Percentiles rank a stretch among this genome's conserved stretches.
These are phyloP conservation scores for Penicillium atrosanguineum DNA, from an alignment of 495 filamentous ascomycete species.

Conservation along the genomic window DNA sequence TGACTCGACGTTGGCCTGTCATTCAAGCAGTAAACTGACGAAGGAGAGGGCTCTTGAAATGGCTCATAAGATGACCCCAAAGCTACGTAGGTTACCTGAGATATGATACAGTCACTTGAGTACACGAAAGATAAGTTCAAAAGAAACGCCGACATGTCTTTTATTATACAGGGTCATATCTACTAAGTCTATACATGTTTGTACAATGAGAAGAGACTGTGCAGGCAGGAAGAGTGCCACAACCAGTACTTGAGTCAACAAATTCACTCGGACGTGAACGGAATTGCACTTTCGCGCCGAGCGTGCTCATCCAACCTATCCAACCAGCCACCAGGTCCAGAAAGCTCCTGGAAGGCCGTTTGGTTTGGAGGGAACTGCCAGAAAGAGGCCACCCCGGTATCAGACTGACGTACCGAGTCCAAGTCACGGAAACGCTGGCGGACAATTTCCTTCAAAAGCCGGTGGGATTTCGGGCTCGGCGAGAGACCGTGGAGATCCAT, in stretches of 20 bases:
- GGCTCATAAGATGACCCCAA: no score
- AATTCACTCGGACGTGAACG: neutral
- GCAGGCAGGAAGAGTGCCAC: neutral
- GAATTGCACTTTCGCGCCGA: neutral
- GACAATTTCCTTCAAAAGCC: conserved; percentile 42
- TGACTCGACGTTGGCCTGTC: no score
- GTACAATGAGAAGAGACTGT: neutral
- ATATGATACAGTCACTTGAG: no score
- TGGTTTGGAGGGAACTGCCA: conserved; percentile 41
- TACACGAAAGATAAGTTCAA: neutral
- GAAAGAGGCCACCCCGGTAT: conserved; percentile 21
- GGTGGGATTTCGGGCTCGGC: conserved; percentile 54
- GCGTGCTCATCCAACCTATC: conserved; percentile 15
- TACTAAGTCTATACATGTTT: neutral
- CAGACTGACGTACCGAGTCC: conserved; percentile 2
- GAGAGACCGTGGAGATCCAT: conserved; percentile 73
- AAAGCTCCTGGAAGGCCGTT: conserved; percentile 29
- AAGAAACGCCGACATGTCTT: neutral
- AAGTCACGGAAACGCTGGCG: conserved; percentile 23
- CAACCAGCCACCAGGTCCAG: conserved; percentile 31
- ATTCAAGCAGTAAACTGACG: no score
- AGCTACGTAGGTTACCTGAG: no score
- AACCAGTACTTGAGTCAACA: neutral
- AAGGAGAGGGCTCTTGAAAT: no score
- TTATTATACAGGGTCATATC: neutral